These are phyloP conservation scores for Acacia acuminata DNA, from an alignment of 306 rosid species.

Conservation along the genomic window DNA sequence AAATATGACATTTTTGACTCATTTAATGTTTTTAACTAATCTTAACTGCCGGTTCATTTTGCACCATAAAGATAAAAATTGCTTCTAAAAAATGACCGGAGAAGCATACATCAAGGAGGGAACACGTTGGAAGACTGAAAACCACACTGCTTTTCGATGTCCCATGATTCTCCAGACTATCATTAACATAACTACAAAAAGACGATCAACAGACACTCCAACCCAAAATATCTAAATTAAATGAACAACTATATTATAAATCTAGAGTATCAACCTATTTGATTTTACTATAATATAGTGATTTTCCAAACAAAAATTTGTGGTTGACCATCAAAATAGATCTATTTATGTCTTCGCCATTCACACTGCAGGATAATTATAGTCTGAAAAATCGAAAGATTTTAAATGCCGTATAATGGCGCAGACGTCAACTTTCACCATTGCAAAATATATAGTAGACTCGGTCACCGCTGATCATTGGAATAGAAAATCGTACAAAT, in stretches of 20 bases:
- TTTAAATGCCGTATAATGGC: conserved; percentile 4
- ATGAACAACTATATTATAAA: not conserved
- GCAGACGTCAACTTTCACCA: conserved; percentile 9
- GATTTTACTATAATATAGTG: not conserved
- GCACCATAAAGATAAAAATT: too few species aligned
- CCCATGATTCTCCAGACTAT: not conserved
- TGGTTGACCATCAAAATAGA: conserved; percentile 7
- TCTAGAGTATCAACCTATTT: not conserved
- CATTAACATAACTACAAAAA: not conserved
- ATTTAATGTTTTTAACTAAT: too few species aligned
- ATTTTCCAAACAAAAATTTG: not conserved
- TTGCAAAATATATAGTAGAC: conserved; percentile 15
- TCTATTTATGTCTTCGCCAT: not conserved
- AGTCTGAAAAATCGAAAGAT: conserved; percentile 16
- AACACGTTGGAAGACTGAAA: conserved; percentile 1
- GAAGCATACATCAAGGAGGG: not conserved
- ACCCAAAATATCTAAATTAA: not conserved
- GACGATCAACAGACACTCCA: not conserved
- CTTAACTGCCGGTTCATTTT: too few species aligned
- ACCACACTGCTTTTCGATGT: conserved; percentile 1
- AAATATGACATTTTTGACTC: too few species aligned
- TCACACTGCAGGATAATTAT: conserved; percentile 19
- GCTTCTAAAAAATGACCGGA: too few species aligned
- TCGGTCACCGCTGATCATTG: not conserved
- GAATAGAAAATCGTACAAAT: not conserved